phyloP scores from a whole-genome alignment of 129 eudicot species.

The Escallonia herrerae region DNA sequence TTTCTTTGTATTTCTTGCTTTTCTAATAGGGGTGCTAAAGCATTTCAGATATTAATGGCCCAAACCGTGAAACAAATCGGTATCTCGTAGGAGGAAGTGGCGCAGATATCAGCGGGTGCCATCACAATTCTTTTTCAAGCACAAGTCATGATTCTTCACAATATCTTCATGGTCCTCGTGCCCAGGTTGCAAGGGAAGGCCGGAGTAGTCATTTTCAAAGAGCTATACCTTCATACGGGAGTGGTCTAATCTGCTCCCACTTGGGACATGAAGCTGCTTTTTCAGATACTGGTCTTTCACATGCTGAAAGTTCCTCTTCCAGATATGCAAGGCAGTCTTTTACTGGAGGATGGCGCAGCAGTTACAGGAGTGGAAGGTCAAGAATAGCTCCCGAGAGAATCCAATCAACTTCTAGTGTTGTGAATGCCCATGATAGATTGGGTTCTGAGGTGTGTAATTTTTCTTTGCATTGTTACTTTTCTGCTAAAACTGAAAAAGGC shows the following conservation, averaged over 20 bases:
- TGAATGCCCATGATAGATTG: constrained; percentile 10
- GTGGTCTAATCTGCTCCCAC: constrained; percentile 25
- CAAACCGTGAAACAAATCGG: constrained; percentile 29
- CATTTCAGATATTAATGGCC: constrained; percentile 21
- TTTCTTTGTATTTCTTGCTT: neutral
- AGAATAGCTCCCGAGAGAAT: constrained; percentile 32
- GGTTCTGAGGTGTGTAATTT: constrained; percentile 36
- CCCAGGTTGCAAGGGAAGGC: constrained; percentile 29
- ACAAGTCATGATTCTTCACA: constrained; percentile 27
- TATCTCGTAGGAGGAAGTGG: constrained; percentile 28
- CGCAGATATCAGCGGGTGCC: constrained; percentile 5
- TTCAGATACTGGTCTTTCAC: constrained; percentile 16
- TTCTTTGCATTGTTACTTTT: constrained; percentile 3
- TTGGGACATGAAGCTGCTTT: constrained; percentile 29
- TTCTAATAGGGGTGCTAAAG: neutral
- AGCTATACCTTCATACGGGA: constrained; percentile 30
- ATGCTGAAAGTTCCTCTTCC: constrained; percentile 21
- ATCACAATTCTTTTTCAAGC: constrained; percentile 13
- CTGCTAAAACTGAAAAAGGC: constrained; percentile 1
- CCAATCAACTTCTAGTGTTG: constrained; percentile 20
- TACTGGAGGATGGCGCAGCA: constrained; percentile 37
- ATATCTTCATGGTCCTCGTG: constrained; percentile 21
- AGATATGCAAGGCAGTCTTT: constrained; percentile 35
- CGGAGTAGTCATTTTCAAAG: constrained; percentile 30
- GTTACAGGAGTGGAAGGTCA: constrained; percentile 45